These are phyloP conservation scores for Tetrastigma voinierianum DNA, from an alignment of 164 flowering plant genomes.

Conservation along the genomic window DNA sequence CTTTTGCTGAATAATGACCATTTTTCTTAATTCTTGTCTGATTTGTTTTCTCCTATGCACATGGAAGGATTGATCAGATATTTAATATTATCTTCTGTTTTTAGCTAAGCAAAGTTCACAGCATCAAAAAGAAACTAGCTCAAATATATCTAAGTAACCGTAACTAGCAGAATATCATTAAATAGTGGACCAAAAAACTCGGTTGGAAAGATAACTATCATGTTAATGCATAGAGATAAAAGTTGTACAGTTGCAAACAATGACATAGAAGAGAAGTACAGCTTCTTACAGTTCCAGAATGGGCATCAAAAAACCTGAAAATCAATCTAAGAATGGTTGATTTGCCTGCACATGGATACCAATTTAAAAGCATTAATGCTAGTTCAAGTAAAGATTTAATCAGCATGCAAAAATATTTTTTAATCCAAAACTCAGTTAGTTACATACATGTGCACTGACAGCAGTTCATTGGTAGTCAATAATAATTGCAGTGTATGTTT, in stretches of 20 bases:
- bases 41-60: background rate
- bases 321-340: constrained; percentile 92
- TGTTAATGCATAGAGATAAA: background rate
- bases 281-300: constrained; percentile 76
- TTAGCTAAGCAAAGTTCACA: background rate
- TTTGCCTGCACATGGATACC: constrained; percentile 68
- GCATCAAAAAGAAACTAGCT: background rate
- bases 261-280: constrained; percentile 1
- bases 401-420: background rate
- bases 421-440: background rate
- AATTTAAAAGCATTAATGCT: constrained; percentile 10
- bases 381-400: background rate
- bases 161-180: background rate
- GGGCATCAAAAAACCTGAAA: constrained; percentile 82
- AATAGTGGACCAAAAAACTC: background rate
- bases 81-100: background rate
- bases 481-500: no score
- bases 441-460: background rate
- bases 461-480: background rate
- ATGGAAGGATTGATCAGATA: background rate
- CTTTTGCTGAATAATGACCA: background rate
- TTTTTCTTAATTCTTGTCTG: background rate
- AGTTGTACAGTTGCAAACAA: background rate
- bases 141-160: background rate
- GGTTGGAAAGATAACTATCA: background rate